phyloP scores from a whole-genome alignment of 2,329 filamentous ascomycete species.

The Zymoseptoria tritici region DNA sequence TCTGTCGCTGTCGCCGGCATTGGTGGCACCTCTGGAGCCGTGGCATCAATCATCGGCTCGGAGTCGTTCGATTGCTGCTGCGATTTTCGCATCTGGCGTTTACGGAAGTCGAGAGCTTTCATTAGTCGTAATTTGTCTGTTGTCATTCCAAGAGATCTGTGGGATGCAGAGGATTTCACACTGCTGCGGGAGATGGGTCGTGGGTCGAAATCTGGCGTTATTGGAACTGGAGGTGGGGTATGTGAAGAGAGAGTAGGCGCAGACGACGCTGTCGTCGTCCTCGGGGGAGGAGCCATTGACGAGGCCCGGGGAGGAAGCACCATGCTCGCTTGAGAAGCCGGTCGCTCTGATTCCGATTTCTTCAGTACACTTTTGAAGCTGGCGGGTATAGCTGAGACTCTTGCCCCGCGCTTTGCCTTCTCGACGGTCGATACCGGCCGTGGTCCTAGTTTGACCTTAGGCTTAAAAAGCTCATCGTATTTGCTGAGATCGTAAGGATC shows the following conservation, averaged over 20 bases:
- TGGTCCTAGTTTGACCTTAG: slow-evolving; percentile 83
- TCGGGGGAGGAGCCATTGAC: slow-evolving; percentile 3
- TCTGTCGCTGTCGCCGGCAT: background rate
- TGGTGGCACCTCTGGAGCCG: background rate
- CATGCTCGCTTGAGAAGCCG: slow-evolving; percentile 29
- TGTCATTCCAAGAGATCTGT: slow-evolving; percentile 49
- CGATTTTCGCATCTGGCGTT: slow-evolving; percentile 58
- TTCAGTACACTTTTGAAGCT: slow-evolving; percentile 19
- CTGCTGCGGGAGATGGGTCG: slow-evolving; percentile 30
- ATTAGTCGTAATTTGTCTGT: slow-evolving; percentile 87
- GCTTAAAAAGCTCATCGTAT: slow-evolving; percentile 48
- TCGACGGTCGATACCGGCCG: slow-evolving; percentile 55
- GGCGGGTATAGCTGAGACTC: slow-evolving; percentile 39
- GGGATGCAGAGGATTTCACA: slow-evolving; percentile 38
- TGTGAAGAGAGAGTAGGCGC: slow-evolving; percentile 11
- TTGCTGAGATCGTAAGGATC: slow-evolving; percentile 40
- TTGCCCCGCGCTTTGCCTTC: slow-evolving; percentile 45
- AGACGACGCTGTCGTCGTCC: background rate
- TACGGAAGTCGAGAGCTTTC: slow-evolving; percentile 86
- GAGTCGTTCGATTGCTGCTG: slow-evolving; percentile 18
- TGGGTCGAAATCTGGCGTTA: slow-evolving; percentile 26
- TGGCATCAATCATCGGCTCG: slow-evolving; percentile 2
- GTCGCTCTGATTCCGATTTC: slow-evolving; percentile 27
- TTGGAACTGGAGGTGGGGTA: slow-evolving; percentile 30
- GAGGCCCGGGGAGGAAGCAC: background rate